Base-by-base conservation (phyloP, 2,329 filamentous ascomycete species). In the Exserohilum turcica region DNA sequence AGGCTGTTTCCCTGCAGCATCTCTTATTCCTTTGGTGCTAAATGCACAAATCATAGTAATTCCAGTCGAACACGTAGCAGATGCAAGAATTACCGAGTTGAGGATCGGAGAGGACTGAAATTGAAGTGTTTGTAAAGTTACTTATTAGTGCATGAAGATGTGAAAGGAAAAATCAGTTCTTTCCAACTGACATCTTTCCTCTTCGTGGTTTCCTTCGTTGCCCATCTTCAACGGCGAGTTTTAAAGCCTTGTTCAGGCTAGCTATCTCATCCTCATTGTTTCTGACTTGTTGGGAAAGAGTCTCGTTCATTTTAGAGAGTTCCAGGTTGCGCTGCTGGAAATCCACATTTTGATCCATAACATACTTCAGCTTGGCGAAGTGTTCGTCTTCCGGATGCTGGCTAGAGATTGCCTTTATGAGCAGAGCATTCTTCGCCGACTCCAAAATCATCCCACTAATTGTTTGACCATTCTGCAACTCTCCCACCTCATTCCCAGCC, bases 401-500 rank as follows among this genome's bases (percentile, higher is more conserved):
- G 37, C 28, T 18, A n/a, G 46, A 48, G 13, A 52, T 43, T 3
- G 42, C 38, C 33, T 39, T 1, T 36, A 52, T 13, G 27, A 59
- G 47, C 16, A 57, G 43, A 13, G 47, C 50, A 13, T 59, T 61
- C 31, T 52, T 54, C 3, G 59, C 53, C 27, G 15, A 61, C 48
- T 61, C 43, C 36, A 59, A n/a, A n/a, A 61, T 48, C 16, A 61
- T 50, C 18, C 13, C 10, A 43, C 52, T 60, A 13, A 60, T 54
- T 2, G 27, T 57, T 54, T 61, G 18, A 24, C 44, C n/a, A 49
- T 57, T 54, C 8, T 51, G 16, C 15, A 28, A 39, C 4, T 40
- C 31, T 0, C 3, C 35, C 8, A 47, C 44, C 13, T 45, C 19
- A 10, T 13, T 16, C 35, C 33, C 15, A 40, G 13, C 31, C 12